Evolutionary conservation across 768 basidiomycete genomes (phyloP).

Genomic region (Boletus pseudopeckii): DNA sequence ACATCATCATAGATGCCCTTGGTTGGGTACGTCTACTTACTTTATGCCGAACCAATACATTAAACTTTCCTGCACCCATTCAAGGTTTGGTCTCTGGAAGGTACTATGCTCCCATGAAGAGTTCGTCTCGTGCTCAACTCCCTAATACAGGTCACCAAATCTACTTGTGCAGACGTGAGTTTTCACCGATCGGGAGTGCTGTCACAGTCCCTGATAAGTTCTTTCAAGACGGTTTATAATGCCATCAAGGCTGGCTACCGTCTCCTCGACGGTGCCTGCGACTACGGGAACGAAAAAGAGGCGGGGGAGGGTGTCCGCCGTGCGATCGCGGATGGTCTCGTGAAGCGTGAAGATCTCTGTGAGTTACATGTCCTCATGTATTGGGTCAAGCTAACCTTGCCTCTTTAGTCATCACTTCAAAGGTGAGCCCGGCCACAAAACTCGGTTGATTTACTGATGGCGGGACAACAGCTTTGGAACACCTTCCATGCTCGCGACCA

Average conservation of each 20-base stretch:
- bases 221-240: constrained; percentile 66
- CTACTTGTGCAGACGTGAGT: constrained; percentile 57
- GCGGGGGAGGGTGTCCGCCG: constrained; percentile 74
- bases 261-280: constrained; percentile 81
- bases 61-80: constrained; percentile 1
- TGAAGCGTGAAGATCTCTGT: constrained; percentile 88
- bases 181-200: neutral
- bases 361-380: constrained; percentile 29
- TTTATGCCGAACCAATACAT: neutral
- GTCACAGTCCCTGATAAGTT: constrained; percentile 1
- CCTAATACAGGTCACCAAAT: constrained; percentile 48
- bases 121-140: neutral
- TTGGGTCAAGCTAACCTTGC: neutral
- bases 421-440: constrained; percentile 39
- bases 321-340: constrained; percentile 76
- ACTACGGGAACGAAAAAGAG: constrained; percentile 89
- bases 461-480: constrained; percentile 69
- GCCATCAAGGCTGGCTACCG: constrained; percentile 86
- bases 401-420: constrained; percentile 72
- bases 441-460: constrained; percentile 2
- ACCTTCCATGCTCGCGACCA: constrained; percentile 80
- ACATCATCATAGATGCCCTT: constrained; percentile 59
- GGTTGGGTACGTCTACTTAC: constrained; percentile 47
- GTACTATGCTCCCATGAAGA: constrained; percentile 29
- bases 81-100: constrained; percentile 74